Conservation (phyloP, 805 yeast genomes). For the Saturnispora dispora region DNA sequence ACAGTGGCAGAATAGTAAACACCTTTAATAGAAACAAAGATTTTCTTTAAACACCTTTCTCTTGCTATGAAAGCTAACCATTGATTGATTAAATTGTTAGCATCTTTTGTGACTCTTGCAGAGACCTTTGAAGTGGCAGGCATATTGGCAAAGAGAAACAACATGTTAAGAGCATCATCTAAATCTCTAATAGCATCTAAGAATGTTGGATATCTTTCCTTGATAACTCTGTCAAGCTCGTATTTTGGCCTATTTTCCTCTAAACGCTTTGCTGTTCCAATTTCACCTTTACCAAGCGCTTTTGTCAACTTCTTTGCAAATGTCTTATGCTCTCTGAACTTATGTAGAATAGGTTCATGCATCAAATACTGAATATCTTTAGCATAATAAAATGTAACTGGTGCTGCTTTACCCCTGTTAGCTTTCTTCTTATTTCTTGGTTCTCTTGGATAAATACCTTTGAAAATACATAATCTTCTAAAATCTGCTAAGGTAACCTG, state of each 20-base stretch:
- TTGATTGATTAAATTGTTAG: constrained; percentile 78
- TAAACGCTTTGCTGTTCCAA: constrained; percentile 76
- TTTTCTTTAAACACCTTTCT: constrained; percentile 74
- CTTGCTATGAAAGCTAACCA: constrained; percentile 92
- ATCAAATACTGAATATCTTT: constrained; percentile 91
- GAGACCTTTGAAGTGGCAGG: constrained; percentile 85
- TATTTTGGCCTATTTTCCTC: constrained; percentile 77
- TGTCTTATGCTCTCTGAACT: constrained; percentile 92
- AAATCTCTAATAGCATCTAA: constrained; percentile 85
- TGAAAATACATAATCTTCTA: constrained; percentile 93
- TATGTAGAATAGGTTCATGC: constrained; percentile 88
- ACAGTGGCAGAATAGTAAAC: constrained; percentile 88
- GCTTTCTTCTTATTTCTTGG: constrained; percentile 95
- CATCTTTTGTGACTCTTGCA: constrained; percentile 77
- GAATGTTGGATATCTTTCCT: constrained; percentile 93
- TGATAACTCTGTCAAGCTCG: constrained; percentile 81
- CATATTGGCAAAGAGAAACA: constrained; percentile 86
- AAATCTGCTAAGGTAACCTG: constrained; percentile 95
- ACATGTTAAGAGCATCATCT: constrained; percentile 93
- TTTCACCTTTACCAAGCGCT: constrained; percentile 88
- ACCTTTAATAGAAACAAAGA: constrained; percentile 94
- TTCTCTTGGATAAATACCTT: constrained; percentile 96
- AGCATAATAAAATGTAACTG: constrained; percentile 85
- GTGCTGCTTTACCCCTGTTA: constrained; percentile 95
- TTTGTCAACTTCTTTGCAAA: constrained; percentile 84